Conservation (phyloP, 108 stramenopile genomes). For the Parmales sp. region DNA sequence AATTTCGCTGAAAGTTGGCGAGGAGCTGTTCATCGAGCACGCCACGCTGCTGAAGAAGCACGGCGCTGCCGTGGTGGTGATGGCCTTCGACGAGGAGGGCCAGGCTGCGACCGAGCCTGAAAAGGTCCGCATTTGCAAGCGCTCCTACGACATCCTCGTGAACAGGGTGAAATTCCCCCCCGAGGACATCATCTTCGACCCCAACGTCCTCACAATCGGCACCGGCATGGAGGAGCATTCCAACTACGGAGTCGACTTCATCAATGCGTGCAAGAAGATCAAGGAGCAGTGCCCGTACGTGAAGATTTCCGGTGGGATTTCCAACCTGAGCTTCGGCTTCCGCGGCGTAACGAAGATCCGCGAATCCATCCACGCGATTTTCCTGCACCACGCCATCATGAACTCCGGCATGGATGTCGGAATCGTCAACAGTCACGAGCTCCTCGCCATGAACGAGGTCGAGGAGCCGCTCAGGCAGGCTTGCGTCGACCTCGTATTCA, state of each 20-base stretch:
- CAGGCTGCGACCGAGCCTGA: slow-evolving; percentile 92
- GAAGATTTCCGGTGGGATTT: slow-evolving; percentile 95
- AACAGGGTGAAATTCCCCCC: slow-evolving; percentile 90
- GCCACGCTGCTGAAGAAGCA: slow-evolving; percentile 88
- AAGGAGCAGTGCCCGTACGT: slow-evolving; percentile 93
- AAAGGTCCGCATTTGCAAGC: slow-evolving; percentile 98
- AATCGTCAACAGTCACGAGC: slow-evolving; percentile 94
- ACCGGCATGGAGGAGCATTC: slow-evolving; percentile 97
- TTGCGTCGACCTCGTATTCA: slow-evolving; percentile 81
- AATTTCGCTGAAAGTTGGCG: slow-evolving; percentile 97
- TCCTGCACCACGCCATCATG: slow-evolving; percentile 82
- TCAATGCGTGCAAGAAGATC: slow-evolving; percentile 83
- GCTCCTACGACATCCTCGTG: slow-evolving; percentile 96
- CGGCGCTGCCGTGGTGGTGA: slow-evolving; percentile 95
- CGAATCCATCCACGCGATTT: slow-evolving; percentile 96
- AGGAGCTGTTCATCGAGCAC: slow-evolving; percentile 91
- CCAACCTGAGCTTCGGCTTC: slow-evolving; percentile 97
- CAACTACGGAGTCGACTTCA: slow-evolving; percentile 96
- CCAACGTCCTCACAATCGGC: slow-evolving; percentile 95
- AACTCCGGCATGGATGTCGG: slow-evolving; percentile 99
- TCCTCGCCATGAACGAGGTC: slow-evolving; percentile 73
- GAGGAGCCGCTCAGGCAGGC: slow-evolving; percentile 64
- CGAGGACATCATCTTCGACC: slow-evolving; percentile 99
- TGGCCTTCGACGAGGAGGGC: slow-evolving; percentile 99
- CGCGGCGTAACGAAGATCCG: slow-evolving; percentile 93